phyloP scores from a whole-genome alignment of 2,329 filamentous ascomycete genomes.

The Neocucurbitaria cava region DNA sequence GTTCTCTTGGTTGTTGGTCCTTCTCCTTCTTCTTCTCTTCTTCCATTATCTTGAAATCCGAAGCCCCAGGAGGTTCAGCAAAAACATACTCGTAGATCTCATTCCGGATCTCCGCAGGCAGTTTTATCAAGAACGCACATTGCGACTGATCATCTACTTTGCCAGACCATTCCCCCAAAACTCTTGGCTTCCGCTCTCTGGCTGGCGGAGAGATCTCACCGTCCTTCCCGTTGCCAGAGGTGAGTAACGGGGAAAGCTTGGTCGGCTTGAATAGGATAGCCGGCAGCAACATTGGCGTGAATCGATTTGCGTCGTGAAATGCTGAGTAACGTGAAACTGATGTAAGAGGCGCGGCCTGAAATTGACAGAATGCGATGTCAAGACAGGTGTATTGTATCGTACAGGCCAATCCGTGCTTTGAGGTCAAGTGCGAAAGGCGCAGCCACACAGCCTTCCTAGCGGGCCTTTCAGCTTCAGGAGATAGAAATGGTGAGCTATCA shows the following conservation, averaged over 20 bases:
- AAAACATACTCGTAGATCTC: conserved; percentile 15
- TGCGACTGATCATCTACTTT: conserved; percentile 3
- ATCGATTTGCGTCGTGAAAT: background rate
- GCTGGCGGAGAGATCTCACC: background rate
- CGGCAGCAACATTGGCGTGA: background rate
- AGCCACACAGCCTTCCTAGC: background rate
- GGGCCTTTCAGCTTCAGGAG: background rate
- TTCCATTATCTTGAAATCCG: background rate
- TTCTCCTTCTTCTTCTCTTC: background rate
- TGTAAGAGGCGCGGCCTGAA: background rate
- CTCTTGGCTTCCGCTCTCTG: background rate
- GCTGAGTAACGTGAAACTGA: background rate
- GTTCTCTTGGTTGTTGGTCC: too few relatives aligned
- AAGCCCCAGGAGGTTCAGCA: too few relatives aligned
- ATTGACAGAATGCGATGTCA: background rate
- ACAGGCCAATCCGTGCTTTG: too few relatives aligned
- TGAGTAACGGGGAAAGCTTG: background rate
- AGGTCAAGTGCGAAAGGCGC: background rate
- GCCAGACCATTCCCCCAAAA: background rate
- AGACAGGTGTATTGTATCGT: background rate
- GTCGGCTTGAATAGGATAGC: background rate
- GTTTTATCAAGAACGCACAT: conserved; percentile 1
- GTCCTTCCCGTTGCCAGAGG: background rate
- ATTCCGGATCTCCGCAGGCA: conserved; percentile 19
- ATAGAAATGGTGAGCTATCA: background rate